phyloP scores from a whole-genome alignment of 2,329 filamentous ascomycete genomes.

The Lizonia empirigonia region DNA sequence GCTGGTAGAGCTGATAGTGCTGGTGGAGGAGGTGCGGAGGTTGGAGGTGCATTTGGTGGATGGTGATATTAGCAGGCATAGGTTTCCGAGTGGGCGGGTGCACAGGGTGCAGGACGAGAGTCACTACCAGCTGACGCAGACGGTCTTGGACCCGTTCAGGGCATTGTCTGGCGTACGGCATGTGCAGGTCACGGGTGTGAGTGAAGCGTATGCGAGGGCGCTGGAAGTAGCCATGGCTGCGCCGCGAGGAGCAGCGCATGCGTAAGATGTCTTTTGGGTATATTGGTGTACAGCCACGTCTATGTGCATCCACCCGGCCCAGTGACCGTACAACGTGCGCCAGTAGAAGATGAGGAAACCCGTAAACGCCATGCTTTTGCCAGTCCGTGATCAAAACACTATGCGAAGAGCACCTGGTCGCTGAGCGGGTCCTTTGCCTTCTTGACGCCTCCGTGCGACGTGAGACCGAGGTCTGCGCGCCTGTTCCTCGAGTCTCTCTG shows the following conservation, averaged over 20 bases:
- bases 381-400: conserved; percentile 34
- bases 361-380: conserved; percentile 29
- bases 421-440: conserved; percentile 73
- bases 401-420: conserved; percentile 76
- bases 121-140: conserved; percentile 46
- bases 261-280: conserved; percentile 31
- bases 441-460: conserved; percentile 67
- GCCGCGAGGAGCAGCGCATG: conserved; percentile 22
- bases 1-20: conserved; percentile 48
- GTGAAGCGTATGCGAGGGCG: conserved; percentile 42
- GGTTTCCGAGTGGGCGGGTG: conserved; percentile 39
- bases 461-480: conserved; percentile 77
- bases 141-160: conserved; percentile 52
- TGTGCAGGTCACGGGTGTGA: conserved; percentile 49
- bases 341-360: conserved; percentile 15
- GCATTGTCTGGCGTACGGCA: conserved; percentile 45
- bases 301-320: conserved; percentile 3
- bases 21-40: conserved; percentile 28
- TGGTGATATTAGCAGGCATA: conserved; percentile 34
- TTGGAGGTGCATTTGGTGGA: conserved; percentile 43
- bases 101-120: conserved; percentile 44
- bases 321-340: conserved; percentile 13
- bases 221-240: conserved; percentile 44
- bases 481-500: conserved; percentile 73
- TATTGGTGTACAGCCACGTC: conserved; percentile 23